These are phyloP conservation scores for Tillandsia leiboldiana DNA, from an alignment of 176 grass and related monocot genomes.

Conservation along the genomic window DNA sequence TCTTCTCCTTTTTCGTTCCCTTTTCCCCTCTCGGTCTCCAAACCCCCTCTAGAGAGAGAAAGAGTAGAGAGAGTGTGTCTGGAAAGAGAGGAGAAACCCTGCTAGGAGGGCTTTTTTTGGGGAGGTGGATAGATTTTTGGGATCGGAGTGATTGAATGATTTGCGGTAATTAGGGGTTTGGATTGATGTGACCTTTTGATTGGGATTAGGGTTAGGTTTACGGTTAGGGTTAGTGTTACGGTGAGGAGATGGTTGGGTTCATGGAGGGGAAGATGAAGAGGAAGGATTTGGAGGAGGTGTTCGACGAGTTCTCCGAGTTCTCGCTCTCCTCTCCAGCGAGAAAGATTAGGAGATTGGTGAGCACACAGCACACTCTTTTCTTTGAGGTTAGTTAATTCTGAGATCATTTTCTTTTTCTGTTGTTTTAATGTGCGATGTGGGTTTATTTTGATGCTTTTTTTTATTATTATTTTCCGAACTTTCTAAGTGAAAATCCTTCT, in stretches of 20 bases:
- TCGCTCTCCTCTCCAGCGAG: constrained; percentile 4
- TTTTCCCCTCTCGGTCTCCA: too few species aligned
- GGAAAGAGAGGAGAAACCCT: too few species aligned
- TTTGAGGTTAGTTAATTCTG: background rate
- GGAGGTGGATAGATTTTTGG: too few species aligned
- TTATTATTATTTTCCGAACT: too few species aligned
- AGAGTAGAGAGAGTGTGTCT: too few species aligned
- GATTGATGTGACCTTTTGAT: background rate
- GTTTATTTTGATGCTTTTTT: too few species aligned
- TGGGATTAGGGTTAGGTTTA: background rate
- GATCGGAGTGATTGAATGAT: too few species aligned
- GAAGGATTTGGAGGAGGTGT: constrained; percentile 18
- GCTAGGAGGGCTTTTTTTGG: too few species aligned
- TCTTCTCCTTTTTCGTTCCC: background rate
- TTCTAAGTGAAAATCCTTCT: too few species aligned
- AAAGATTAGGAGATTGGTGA: constrained; percentile 25
- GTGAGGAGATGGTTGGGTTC: background rate
- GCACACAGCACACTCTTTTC: background rate
- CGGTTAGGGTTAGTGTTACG: background rate
- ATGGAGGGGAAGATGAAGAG: constrained; percentile 19
- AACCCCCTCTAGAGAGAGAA: too few species aligned
- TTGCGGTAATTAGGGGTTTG: too few species aligned
- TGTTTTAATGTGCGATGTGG: background rate
- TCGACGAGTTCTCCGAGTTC: constrained; percentile 21
- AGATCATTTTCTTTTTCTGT: background rate